Conservation (phyloP, 176 grass and related monocot species). For the bread wheat (Triticum aestivum) region DNA sequence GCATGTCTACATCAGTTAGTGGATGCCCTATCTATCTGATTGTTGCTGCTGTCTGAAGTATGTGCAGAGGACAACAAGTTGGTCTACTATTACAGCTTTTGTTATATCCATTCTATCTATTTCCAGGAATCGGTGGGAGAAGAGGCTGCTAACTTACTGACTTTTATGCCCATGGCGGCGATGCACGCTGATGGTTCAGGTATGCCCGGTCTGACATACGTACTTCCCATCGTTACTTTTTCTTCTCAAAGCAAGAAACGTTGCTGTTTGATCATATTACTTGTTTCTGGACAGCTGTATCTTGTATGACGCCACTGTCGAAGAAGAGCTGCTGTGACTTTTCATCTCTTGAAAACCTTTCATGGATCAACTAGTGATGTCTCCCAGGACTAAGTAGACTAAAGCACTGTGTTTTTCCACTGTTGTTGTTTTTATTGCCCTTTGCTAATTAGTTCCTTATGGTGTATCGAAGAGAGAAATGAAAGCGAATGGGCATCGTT, state of each 20-base stretch:
- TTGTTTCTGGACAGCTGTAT: not conserved
- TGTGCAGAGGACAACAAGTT: conserved; percentile 3
- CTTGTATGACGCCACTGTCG: not conserved
- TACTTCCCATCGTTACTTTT: not conserved
- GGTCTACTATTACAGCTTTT: conserved; percentile 19
- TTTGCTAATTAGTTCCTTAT: not conserved
- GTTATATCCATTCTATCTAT: not conserved
- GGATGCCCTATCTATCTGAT: conserved; percentile 5
- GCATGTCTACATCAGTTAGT: conserved; percentile 28
- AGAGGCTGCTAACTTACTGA: conserved; percentile 3
- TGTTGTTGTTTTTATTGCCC: too few species aligned
- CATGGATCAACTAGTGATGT: not conserved
- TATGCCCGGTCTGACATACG: not conserved
- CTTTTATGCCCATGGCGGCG: not conserved
- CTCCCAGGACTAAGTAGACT: not conserved
- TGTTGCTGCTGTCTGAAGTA: conserved; percentile 28
- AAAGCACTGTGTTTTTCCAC: too few species aligned
- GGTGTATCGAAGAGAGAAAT: conserved; percentile 5
- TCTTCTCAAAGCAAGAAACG: not conserved
- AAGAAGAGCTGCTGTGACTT: not conserved
- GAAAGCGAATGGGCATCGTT: not conserved
- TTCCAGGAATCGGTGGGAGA: not conserved
- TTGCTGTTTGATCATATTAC: not conserved
- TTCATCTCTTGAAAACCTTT: not conserved
- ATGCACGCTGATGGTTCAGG: not conserved